Evolutionary conservation across 106 monocot species (phyloP), one percentile per base, ranked within the genome.

Genomic region (Phalaenopsis aphrodite): DNA sequence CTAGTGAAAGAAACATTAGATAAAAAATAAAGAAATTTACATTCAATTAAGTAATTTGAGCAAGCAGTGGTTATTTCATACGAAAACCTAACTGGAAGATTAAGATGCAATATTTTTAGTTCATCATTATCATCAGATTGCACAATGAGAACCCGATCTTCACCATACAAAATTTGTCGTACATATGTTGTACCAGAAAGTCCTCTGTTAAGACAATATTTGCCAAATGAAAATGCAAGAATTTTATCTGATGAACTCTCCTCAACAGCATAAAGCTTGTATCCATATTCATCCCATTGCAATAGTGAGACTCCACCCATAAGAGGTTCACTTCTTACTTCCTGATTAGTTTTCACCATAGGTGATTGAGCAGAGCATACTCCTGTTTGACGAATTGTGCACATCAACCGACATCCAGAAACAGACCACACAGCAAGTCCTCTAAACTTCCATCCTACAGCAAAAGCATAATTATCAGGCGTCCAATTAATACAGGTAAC

Each of bases 251-350:
- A 81, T 75, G 93, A 88, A 67, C 81, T 83, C 83, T 93, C 93
- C 80, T 95, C 99, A 77, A 95, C 89, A 77, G 91, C 95, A 91
- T 95, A 93, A 57, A 99, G 85, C 71, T 85, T 92, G 81, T 95
- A 99, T 55, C 99, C 99, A 86, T 93, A 84, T 56, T 99, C 99
- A 87, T 99, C 99, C 99, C 99, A 99, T 41, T 93, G 92, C 73
- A 99, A 79, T 15, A 81, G 61, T 77, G 94, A 89, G 12, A 95
- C 91, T 39, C 99, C 99, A 82, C 90, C 82, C 49, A 95, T 81
- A 80, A 95, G 91, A 80, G 99, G 91, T 80, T 99, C 99, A 77
- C 84, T 84, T 79, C 91, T 99, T 56, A 89, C 69, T 80, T 94
- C 90, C 30, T 91, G 83, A 77, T 82, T 93, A 76, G 88, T 80